Conservation (phyloP, 345 rosid species). For the Kernera saxatilis region DNA sequence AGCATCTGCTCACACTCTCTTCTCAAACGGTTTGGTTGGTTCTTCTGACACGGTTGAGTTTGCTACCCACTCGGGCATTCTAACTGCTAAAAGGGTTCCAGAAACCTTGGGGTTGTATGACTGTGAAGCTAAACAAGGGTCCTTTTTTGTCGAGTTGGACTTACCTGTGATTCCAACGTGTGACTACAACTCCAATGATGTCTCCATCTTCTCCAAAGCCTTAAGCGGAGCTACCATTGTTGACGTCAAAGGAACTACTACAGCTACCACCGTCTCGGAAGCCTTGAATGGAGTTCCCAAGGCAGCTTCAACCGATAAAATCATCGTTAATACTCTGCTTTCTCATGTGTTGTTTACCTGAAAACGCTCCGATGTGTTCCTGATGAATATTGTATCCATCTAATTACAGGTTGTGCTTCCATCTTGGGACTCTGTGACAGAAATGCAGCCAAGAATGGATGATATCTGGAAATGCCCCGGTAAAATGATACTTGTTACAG, state of each 20-base stretch:
- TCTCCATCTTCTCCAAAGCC: slow-evolving; percentile 17
- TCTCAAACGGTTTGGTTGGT: slow-evolving; percentile 42
- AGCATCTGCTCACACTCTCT: slow-evolving; percentile 62
- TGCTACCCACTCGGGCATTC: slow-evolving; percentile 47
- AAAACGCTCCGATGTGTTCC: neutral
- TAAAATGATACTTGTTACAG: slow-evolving; percentile 46
- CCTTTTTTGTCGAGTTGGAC: slow-evolving; percentile 43
- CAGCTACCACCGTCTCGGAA: slow-evolving; percentile 3
- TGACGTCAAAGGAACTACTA: slow-evolving; percentile 43
- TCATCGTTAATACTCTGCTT: no score
- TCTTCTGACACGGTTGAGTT: slow-evolving; percentile 40
- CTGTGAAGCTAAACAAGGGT: slow-evolving; percentile 2
- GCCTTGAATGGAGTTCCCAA: slow-evolving; percentile 41
- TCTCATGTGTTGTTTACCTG: no score
- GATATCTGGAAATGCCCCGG: slow-evolving; percentile 48
- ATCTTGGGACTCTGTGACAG: slow-evolving; percentile 45
- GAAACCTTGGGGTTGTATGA: neutral
- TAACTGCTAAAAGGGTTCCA: slow-evolving; percentile 47
- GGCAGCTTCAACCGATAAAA: slow-evolving; percentile 32
- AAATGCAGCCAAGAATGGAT: slow-evolving; percentile 45
- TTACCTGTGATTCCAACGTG: slow-evolving; percentile 38
- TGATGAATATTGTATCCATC: neutral
- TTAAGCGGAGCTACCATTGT: slow-evolving; percentile 35
- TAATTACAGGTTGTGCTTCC: slow-evolving; percentile 41
- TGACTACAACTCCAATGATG: slow-evolving; percentile 35